Percentiles rank a stretch among this genome's conserved stretches.
These are phyloP conservation scores for Saxophila tyrrhenica DNA, from an alignment of 495 filamentous ascomycete species.

Conservation along the genomic window DNA sequence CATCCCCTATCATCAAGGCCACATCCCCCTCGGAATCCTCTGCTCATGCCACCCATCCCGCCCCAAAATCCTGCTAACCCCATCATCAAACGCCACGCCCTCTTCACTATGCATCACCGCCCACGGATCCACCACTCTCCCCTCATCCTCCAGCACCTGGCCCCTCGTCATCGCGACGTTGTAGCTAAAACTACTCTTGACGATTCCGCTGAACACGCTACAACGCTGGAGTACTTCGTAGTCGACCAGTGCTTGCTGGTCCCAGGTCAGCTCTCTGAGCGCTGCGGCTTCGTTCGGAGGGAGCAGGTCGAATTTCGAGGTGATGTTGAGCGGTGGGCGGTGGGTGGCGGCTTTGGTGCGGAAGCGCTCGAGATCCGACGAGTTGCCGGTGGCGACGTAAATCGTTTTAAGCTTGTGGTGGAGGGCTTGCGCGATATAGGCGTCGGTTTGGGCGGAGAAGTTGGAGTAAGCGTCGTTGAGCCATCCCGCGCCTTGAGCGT, in stretches of 20 bases:
- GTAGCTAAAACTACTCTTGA: constrained; percentile 28
- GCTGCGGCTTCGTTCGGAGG: constrained; percentile 18
- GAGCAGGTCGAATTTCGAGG: constrained; percentile 20
- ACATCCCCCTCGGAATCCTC: constrained; percentile 13
- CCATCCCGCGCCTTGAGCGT: constrained; percentile 10
- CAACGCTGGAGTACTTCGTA: constrained; percentile 30
- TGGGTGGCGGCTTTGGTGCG: constrained; percentile 5
- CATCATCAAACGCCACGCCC: constrained; percentile 13
- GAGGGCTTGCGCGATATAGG: constrained; percentile 5
- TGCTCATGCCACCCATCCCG: constrained; percentile 7
- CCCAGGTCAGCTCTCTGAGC: constrained; percentile 21
- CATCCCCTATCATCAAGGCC: constrained; percentile 4
- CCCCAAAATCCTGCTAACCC: constrained; percentile 9
- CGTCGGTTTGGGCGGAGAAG: constrained; percentile 12
- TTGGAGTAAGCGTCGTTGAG: constrained; percentile 1
- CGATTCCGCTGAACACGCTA: constrained; percentile 24
- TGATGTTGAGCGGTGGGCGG: constrained; percentile 21
- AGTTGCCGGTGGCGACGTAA: constrained; percentile 25
- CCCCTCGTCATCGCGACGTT: constrained; percentile 29
- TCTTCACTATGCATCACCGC: constrained; percentile 3
- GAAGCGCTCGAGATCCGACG: constrained; percentile 18
- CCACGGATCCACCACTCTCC: constrained; percentile 11
- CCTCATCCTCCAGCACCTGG: constrained; percentile 9
- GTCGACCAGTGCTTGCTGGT: constrained; percentile 31
- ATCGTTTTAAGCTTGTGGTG: constrained; percentile 17